phyloP scores from a whole-genome alignment of 106 monocot species.

The Phalaenopsis equestris region DNA sequence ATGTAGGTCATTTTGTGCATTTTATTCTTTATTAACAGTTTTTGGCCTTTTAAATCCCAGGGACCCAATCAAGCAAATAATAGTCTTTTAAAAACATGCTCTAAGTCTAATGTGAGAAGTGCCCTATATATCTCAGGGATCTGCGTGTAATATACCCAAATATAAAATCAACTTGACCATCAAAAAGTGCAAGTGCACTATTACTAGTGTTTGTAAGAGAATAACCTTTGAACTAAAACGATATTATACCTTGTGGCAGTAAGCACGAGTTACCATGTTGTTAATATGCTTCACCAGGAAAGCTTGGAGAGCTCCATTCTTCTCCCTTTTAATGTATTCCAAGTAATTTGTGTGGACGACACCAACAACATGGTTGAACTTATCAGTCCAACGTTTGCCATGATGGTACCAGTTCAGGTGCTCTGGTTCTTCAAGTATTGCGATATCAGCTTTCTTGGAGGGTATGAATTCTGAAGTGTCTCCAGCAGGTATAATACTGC shows the following conservation, averaged over 20 bases:
- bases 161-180: background rate
- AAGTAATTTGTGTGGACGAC: constrained; percentile 98
- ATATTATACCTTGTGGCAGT: constrained; percentile 81
- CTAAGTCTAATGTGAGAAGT: background rate
- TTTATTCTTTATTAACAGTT: constrained; percentile 2
- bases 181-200: background rate
- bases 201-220: background rate
- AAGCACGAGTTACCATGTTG: constrained; percentile 75
- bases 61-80: background rate
- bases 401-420: constrained; percentile 99
- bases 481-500: constrained; percentile 95
- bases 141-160: background rate
- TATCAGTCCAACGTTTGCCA: constrained; percentile 97
- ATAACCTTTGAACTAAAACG: background rate
- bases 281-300: constrained; percentile 96
- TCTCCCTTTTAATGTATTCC: constrained; percentile 98
- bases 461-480: constrained; percentile 93
- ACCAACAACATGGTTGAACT: constrained; percentile 94
- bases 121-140: background rate
- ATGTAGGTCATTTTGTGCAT: background rate
- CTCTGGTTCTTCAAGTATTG: constrained; percentile 96
- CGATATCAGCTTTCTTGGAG: constrained; percentile 90
- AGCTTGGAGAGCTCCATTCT: constrained; percentile 89
- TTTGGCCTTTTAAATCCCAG: background rate
- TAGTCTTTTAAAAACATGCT: background rate